Percentiles rank a stretch among this genome's conserved stretches.
Conservation (phyloP, 768 basidiomycete species). For the Russula abietina region DNA sequence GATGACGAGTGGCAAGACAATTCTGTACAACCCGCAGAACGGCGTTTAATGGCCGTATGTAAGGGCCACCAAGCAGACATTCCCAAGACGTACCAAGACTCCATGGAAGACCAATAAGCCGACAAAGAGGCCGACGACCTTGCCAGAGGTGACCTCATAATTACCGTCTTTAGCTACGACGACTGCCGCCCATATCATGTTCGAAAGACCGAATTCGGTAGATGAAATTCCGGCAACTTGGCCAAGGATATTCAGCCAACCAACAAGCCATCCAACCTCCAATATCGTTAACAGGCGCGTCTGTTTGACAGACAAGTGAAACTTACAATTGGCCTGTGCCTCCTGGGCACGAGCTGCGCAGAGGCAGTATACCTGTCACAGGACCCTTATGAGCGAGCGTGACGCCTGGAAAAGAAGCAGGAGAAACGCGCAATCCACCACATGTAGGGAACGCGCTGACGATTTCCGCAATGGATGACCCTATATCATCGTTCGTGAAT, state of each 20-base stretch:
- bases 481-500: slow-evolving; percentile 19
- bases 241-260: slow-evolving; percentile 80
- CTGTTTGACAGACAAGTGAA: not conserved
- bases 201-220: slow-evolving; percentile 75
- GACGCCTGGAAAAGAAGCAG: not conserved
- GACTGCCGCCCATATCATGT: slow-evolving; percentile 78
- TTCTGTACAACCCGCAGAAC: slow-evolving; percentile 36
- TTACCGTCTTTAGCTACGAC: slow-evolving; percentile 54
- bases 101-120: slow-evolving; percentile 78
- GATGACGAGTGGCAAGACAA: slow-evolving; percentile 65
- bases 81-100: slow-evolving; percentile 42
- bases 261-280: slow-evolving; percentile 70
- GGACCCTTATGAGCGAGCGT: not conserved
- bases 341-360: slow-evolving; percentile 61
- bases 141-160: slow-evolving; percentile 58
- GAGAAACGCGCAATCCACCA: slow-evolving; percentile 52
- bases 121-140: slow-evolving; percentile 71
- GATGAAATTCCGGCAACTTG: slow-evolving; percentile 83
- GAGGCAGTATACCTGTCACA: slow-evolving; percentile 68
- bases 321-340: slow-evolving; percentile 55
- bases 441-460: slow-evolving; percentile 73
- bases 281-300: not conserved
- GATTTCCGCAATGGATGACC: slow-evolving; percentile 68
- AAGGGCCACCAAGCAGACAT: not conserved
- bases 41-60: not conserved